These are phyloP conservation scores for Hanseniaspora sp. DNA, from an alignment of 1,139 yeast genomes.

Conservation along the genomic window DNA sequence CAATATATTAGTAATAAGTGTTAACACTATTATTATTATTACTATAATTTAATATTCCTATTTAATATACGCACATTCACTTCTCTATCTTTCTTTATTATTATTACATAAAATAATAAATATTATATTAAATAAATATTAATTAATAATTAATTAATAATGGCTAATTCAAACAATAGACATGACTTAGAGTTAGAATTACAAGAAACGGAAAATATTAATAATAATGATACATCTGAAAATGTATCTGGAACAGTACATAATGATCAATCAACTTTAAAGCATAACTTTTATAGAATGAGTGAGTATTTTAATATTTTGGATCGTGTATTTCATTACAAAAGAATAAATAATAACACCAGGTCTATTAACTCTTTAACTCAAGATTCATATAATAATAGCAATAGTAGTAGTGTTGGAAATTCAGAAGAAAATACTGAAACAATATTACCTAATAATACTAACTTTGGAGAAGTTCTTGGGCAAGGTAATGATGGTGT, in stretches of 20 bases:
- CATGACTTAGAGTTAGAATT: not conserved
- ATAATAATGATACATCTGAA: not conserved
- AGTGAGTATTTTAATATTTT: slow-evolving; percentile 30
- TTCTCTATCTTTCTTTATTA: too few species aligned
- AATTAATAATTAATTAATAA: too few species aligned
- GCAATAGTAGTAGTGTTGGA: not conserved
- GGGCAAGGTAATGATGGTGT: slow-evolving; percentile 73
- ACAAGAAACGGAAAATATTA: not conserved
- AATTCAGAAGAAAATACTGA: not conserved
- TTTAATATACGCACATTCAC: too few species aligned
- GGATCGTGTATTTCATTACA: slow-evolving; percentile 29
- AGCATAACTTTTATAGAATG: slow-evolving; percentile 13
- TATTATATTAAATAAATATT: too few species aligned
- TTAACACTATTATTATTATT: too few species aligned
- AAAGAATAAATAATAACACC: slow-evolving; percentile 23
- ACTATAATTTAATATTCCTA: too few species aligned
- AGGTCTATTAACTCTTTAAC: slow-evolving; percentile 3
- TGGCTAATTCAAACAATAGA: not conserved
- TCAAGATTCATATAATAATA: not conserved
- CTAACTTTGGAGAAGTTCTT: slow-evolving; percentile 17
- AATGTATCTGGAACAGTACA: not conserved
- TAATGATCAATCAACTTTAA: not conserved
- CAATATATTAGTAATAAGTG: too few species aligned
- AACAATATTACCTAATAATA: not conserved
- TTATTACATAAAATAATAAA: too few species aligned